Percentiles rank a stretch among this genome's conserved stretches.
Evolutionary conservation across 805 yeast species (phyloP).

Genomic region (Ogataea siamensis): DNA sequence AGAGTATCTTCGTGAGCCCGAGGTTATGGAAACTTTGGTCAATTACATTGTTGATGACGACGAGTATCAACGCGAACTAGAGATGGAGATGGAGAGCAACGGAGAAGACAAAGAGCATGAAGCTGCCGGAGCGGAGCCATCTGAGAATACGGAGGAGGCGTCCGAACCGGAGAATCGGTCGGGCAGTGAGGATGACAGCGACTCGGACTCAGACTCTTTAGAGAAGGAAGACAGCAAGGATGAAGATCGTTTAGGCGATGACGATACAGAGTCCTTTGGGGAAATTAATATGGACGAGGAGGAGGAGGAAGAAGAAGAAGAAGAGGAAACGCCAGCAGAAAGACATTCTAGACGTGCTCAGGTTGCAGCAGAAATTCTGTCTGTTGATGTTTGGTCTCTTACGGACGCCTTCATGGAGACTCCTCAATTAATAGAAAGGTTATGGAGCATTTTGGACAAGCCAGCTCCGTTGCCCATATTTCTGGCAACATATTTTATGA

Average conservation of each 20-base stretch:
- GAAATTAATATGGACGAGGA: slow-evolving; percentile 25
- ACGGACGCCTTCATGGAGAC: slow-evolving; percentile 87
- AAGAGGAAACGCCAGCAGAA: slow-evolving; percentile 33
- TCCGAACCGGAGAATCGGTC: not conserved
- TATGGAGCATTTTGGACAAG: slow-evolving; percentile 80
- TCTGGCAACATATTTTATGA: slow-evolving; percentile 85
- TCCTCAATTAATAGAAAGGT: slow-evolving; percentile 55
- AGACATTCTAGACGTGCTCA: slow-evolving; percentile 47
- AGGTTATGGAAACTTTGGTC: slow-evolving; percentile 64
- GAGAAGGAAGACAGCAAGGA: slow-evolving; percentile 10
- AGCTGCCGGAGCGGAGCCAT: not conserved
- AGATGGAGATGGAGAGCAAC: slow-evolving; percentile 4
- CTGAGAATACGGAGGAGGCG: not conserved
- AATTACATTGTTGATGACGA: slow-evolving; percentile 58
- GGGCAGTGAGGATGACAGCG: slow-evolving; percentile 17
- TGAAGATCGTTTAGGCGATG: slow-evolving; percentile 18
- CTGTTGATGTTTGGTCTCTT: slow-evolving; percentile 92
- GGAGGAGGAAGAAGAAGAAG: slow-evolving; percentile 32
- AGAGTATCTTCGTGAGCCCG: slow-evolving; percentile 78
- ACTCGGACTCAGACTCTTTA: slow-evolving; percentile 20
- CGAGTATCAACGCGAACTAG: slow-evolving; percentile 36
- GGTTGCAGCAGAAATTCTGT: slow-evolving; percentile 82
- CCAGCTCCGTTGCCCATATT: slow-evolving; percentile 67
- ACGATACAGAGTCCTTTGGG: slow-evolving; percentile 20
- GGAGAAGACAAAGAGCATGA: slow-evolving; percentile 12